Percentiles rank a stretch among this genome's conserved stretches.
Evolutionary conservation across 2,329 filamentous ascomycete genomes (phyloP).

Genomic region (Colletotrichum lini): DNA sequence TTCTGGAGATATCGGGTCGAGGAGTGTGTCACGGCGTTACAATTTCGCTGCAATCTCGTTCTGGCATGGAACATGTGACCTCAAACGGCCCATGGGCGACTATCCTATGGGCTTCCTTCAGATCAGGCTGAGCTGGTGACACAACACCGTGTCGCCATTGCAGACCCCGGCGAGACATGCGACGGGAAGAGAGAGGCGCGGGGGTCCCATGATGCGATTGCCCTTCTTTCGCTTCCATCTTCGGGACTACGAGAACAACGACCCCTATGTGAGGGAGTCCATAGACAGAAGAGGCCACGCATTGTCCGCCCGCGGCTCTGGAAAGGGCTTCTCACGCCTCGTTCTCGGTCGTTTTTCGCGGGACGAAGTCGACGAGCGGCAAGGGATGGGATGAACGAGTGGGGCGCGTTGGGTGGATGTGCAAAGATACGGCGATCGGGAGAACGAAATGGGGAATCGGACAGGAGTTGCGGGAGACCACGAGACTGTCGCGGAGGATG

Average conservation of each 20-base stretch:
- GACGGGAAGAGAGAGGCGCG: too few relatives aligned
- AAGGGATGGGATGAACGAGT: slow-evolving; percentile 22
- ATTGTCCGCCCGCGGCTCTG: not conserved
- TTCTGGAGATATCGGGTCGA: not conserved
- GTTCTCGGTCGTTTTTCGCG: not conserved
- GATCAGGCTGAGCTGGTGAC: not conserved
- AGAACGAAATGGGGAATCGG: slow-evolving; percentile 9
- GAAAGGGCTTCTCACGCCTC: too few relatives aligned
- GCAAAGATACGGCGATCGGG: not conserved
- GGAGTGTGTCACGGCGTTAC: not conserved
- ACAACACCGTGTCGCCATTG: not conserved
- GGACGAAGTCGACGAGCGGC: not conserved
- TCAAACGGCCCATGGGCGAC: not conserved
- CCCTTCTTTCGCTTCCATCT: not conserved
- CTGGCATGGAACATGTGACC: not conserved
- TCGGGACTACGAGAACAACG: not conserved
- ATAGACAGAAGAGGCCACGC: not conserved
- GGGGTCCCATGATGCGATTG: not conserved
- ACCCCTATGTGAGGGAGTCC: not conserved
- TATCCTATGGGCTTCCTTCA: too few relatives aligned
- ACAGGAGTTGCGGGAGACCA: not conserved
- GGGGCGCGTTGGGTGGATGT: not conserved
- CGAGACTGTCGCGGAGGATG: not conserved
- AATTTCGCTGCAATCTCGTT: not conserved
- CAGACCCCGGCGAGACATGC: not conserved